Evolutionary conservation across 169 alveolate species (phyloP).

Genomic region (Cryptosporidium sp.): DNA sequence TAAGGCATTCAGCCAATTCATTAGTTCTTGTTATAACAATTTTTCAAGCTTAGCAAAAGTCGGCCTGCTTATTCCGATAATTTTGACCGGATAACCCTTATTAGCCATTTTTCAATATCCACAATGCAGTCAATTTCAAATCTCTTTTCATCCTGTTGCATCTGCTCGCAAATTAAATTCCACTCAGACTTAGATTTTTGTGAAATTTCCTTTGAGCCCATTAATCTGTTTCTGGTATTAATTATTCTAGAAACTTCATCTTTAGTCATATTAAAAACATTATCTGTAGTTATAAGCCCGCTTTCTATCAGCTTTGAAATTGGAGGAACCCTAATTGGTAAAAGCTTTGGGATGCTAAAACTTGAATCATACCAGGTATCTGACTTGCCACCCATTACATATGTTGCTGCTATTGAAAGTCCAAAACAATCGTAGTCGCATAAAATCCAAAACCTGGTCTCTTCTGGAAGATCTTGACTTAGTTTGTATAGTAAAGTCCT

Average conservation of each 20-base stretch:
- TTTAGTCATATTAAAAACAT: neutral
- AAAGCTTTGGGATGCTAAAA: conserved; percentile 24
- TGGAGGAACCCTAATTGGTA: conserved; percentile 29
- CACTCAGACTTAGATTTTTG: conserved; percentile 17
- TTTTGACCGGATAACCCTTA: neutral
- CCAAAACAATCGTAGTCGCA: conserved; percentile 69
- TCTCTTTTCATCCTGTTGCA: conserved; percentile 9
- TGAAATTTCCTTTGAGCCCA: neutral
- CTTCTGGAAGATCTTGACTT: conserved; percentile 34
- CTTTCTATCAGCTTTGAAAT: conserved; percentile 15
- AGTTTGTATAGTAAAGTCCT: conserved; percentile 53
- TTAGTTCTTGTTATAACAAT: no score
- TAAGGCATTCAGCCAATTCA: neutral
- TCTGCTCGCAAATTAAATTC: conserved; percentile 31
- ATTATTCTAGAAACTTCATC: conserved; percentile 37
- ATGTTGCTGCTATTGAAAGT: conserved; percentile 47
- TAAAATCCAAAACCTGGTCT: conserved; percentile 29
- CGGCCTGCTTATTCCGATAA: neutral
- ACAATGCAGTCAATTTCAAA: conserved; percentile 66
- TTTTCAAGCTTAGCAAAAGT: neutral
- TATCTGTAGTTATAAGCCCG: neutral
- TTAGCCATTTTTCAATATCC: conserved; percentile 41
- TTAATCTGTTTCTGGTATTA: conserved; percentile 11
- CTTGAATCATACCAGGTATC: conserved; percentile 59
- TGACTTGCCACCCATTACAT: conserved; percentile 52